These are phyloP conservation scores for Silene conica DNA, from an alignment of 148 eudicot species.

Conservation along the genomic window DNA sequence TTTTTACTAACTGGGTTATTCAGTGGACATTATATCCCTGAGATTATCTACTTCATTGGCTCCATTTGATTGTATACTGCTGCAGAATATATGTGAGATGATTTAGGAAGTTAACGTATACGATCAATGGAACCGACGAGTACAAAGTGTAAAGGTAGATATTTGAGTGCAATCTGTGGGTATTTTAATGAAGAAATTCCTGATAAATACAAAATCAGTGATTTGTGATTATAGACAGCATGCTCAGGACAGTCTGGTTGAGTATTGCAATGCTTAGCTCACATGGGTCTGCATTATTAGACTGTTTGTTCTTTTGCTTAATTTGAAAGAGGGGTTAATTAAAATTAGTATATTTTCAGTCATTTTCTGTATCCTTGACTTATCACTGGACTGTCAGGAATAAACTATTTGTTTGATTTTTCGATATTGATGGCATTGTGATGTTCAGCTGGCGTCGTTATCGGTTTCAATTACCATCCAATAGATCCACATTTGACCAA, in stretches of 20 bases:
- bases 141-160: background rate
- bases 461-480: constrained; percentile 23
- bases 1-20: too few species aligned
- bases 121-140: background rate
- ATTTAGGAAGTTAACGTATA: too few species aligned
- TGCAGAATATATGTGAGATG: too few species aligned
- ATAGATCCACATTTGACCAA: constrained; percentile 48
- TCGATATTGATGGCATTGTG: constrained; percentile 28
- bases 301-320: constrained; percentile 13
- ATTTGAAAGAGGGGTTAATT: constrained; percentile 7
- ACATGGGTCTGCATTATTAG: constrained; percentile 30
- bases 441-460: constrained; percentile 38
- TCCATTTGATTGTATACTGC: too few species aligned
- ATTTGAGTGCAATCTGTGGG: constrained; percentile 8
- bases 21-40: too few species aligned
- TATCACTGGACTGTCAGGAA: constrained; percentile 10
- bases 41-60: too few species aligned
- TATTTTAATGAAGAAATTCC: constrained; percentile 3
- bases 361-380: constrained; percentile 22
- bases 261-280: constrained; percentile 24
- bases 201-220: constrained; percentile 13
- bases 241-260: background rate
- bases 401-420: constrained; percentile 25
- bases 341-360: constrained; percentile 14
- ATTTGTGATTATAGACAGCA: constrained; percentile 24